Conservation (phyloP, 768 basidiomycete species). For the Psilocybe subaeruginosa region DNA sequence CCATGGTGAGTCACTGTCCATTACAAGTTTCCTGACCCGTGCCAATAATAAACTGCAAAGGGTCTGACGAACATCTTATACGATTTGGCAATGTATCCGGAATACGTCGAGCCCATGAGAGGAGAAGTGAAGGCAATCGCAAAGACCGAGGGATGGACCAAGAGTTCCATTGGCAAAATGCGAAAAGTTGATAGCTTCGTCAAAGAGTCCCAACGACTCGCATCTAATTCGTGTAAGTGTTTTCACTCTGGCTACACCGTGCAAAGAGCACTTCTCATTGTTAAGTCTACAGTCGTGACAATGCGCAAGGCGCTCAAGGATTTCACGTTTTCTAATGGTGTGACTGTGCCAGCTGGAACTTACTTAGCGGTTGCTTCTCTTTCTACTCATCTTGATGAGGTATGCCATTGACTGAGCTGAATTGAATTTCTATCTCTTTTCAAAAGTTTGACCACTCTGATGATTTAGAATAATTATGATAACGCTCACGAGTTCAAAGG, state of each 20-base stretch:
- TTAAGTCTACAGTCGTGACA: conserved; percentile 23
- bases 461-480: conserved; percentile 35
- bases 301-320: conserved; percentile 25
- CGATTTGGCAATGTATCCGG: conserved; percentile 28
- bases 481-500: conserved; percentile 45
- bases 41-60: conserved; percentile 9
- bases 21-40: not conserved
- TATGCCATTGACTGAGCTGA: not conserved
- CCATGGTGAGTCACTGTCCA: conserved; percentile 28
- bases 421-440: no score
- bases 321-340: conserved; percentile 19
- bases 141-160: conserved; percentile 33
- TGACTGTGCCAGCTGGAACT: conserved; percentile 17
- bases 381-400: conserved; percentile 17
- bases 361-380: conserved; percentile 16
- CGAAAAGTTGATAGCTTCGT: conserved; percentile 46
- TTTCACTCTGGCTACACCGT: not conserved
- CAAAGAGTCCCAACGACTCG: conserved; percentile 38
- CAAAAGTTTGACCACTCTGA: no score
- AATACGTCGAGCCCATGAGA: conserved; percentile 17
- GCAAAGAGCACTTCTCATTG: no score
- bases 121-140: conserved; percentile 38
- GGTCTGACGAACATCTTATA: conserved; percentile 31
- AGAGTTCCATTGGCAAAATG: conserved; percentile 34
- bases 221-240: conserved; percentile 19